Conservation (phyloP, 1,139 yeast genomes). For the Arxiozyma bovina region DNA sequence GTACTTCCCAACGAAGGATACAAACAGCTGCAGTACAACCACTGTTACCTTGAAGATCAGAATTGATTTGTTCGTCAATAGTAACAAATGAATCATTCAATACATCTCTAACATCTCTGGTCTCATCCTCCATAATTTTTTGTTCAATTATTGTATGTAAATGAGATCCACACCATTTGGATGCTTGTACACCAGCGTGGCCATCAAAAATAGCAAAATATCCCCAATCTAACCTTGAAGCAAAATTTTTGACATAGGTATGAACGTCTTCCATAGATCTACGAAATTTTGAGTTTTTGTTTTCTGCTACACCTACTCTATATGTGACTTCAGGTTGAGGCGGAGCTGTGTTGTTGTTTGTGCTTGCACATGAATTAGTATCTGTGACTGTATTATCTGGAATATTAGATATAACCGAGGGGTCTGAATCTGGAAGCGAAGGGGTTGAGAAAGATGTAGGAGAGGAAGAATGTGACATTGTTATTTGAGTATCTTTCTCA, state of each 20-base stretch:
- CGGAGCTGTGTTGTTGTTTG: background rate
- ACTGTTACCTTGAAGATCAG: constrained; percentile 51
- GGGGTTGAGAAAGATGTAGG: background rate
- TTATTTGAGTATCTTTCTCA: background rate
- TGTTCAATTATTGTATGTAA: constrained; percentile 45
- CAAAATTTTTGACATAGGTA: constrained; percentile 85
- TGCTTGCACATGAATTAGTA: background rate
- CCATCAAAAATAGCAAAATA: constrained; percentile 96
- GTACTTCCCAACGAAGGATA: constrained; percentile 60
- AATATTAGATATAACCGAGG: background rate
- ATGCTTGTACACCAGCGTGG: constrained; percentile 91
- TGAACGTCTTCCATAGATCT: constrained; percentile 96
- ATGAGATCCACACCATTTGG: constrained; percentile 91
- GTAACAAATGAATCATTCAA: constrained; percentile 54
- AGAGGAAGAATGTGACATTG: background rate
- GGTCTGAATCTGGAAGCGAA: background rate
- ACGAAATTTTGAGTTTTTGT: constrained; percentile 70
- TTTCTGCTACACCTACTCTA: constrained; percentile 83
- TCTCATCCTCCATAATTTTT: constrained; percentile 30
- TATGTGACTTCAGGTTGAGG: constrained; percentile 43
- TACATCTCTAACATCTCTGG: constrained; percentile 47
- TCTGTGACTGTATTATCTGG: background rate
- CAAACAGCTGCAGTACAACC: constrained; percentile 98
- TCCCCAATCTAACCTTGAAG: constrained; percentile 85
- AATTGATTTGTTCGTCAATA: constrained; percentile 63